phyloP scores from a whole-genome alignment of 371 early-diverging fungal genomes.

The Synchytrium microbalum region DNA sequence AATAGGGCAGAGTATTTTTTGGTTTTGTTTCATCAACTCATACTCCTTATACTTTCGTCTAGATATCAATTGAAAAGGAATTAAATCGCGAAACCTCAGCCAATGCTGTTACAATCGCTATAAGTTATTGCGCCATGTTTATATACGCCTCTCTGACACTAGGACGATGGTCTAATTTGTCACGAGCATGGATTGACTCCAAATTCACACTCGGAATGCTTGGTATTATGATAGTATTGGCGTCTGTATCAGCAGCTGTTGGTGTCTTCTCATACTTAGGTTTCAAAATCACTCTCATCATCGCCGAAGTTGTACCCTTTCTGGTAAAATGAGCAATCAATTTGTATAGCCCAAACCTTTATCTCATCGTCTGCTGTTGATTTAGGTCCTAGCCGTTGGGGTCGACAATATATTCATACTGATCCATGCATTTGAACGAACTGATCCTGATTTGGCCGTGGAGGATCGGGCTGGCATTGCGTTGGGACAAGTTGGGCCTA shows the following conservation, averaged over 20 bases:
- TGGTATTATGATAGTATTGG: slow-evolving; percentile 64
- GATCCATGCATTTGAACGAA: slow-evolving; percentile 55
- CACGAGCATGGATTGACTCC: slow-evolving; percentile 52
- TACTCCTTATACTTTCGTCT: background rate
- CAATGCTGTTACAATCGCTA: slow-evolving; percentile 51
- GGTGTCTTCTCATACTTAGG: slow-evolving; percentile 61
- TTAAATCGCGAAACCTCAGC: slow-evolving; percentile 31
- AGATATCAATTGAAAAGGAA: slow-evolving; percentile 59
- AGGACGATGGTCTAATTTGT: slow-evolving; percentile 35
- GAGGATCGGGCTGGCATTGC: slow-evolving; percentile 18
- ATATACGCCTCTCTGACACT: slow-evolving; percentile 63
- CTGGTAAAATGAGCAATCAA: slow-evolving; percentile 44
- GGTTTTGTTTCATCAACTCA: slow-evolving; percentile 19
- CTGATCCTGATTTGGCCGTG: slow-evolving; percentile 8
- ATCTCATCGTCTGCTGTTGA: background rate
- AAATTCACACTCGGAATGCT: slow-evolving; percentile 59
- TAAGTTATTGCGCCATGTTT: slow-evolving; percentile 68
- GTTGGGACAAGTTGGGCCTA: slow-evolving; percentile 61
- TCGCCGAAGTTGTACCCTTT: slow-evolving; percentile 75
- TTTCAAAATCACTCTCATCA: slow-evolving; percentile 61
- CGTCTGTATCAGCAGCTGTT: slow-evolving; percentile 58
- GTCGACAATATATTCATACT: slow-evolving; percentile 75
- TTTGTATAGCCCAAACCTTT: background rate
- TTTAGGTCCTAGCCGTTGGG: slow-evolving; percentile 65
- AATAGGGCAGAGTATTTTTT: background rate